phyloP scores from a whole-genome alignment of 305 asterid genomes.

The Solanum chacoense region DNA sequence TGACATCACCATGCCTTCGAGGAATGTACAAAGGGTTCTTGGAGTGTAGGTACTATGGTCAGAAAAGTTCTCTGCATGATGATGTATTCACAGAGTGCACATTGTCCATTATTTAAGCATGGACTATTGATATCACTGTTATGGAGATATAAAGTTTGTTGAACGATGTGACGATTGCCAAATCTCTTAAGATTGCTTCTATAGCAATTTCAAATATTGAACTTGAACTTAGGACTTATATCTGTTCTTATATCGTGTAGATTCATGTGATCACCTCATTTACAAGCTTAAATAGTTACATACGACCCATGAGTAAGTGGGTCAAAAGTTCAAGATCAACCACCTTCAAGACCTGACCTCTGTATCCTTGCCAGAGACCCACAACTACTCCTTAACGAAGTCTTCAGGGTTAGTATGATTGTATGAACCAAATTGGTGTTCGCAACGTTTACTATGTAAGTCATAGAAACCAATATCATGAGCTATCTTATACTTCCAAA shows the following conservation, averaged over 20 bases:
- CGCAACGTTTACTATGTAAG: background rate
- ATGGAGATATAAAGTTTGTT: background rate
- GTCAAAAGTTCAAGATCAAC: background rate
- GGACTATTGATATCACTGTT: background rate
- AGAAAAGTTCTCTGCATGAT: background rate
- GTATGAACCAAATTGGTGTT: background rate
- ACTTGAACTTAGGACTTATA: background rate
- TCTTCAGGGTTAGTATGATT: background rate
- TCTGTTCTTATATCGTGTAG: background rate
- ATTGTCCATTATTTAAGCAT: background rate
- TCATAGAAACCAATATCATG: background rate
- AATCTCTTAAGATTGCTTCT: background rate
- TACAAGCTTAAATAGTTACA: background rate
- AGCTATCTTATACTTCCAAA: background rate
- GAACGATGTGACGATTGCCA: background rate
- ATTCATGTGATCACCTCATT: background rate
- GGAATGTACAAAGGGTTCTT: background rate
- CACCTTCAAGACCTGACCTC: background rate
- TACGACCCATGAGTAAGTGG: background rate
- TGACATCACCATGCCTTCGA: background rate
- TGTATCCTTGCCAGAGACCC: background rate
- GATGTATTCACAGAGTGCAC: background rate
- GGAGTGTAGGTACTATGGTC: background rate
- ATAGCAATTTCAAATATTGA: background rate
- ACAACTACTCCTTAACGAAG: background rate